A percentile compares a stretch with the other conserved stretches of the same genome.
phyloP scores from a whole-genome alignment of 2,329 filamentous ascomycete genomes.

The Aspergillus hiratsukae region DNA sequence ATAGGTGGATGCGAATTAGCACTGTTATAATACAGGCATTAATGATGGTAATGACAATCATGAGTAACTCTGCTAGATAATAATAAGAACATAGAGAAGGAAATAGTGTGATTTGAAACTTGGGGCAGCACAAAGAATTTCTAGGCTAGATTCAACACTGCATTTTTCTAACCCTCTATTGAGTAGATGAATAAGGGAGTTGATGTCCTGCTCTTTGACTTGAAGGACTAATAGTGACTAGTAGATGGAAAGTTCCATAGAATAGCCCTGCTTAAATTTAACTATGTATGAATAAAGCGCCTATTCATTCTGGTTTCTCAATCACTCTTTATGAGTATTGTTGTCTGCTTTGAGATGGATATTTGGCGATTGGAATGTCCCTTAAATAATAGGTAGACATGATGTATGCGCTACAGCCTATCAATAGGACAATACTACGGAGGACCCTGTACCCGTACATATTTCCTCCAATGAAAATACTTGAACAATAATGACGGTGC shows the following conservation, averaged over 20 bases:
- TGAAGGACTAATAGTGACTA: neutral
- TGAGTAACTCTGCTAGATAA: neutral
- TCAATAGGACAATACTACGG: neutral
- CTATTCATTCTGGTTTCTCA: neutral
- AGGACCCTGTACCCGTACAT: neutral
- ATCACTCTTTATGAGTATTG: neutral
- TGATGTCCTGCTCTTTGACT: neutral
- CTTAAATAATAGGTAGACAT: neutral
- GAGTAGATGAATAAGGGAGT: neutral
- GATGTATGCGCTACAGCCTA: neutral
- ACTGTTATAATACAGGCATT: neutral
- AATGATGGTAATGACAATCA: neutral
- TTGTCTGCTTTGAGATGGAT: neutral
- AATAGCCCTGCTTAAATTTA: no score
- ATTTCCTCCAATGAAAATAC: neutral
- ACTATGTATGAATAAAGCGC: no score
- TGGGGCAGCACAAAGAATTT: neutral
- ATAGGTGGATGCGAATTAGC: neutral
- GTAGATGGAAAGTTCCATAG: neutral
- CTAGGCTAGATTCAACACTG: neutral
- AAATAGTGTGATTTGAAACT: neutral
- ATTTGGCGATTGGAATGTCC: neutral
- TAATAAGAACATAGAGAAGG: neutral
- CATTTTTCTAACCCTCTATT: neutral
- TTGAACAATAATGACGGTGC: neutral